phyloP scores from a whole-genome alignment of 306 rosid genomes.

The Trichosanthes truncata region DNA sequence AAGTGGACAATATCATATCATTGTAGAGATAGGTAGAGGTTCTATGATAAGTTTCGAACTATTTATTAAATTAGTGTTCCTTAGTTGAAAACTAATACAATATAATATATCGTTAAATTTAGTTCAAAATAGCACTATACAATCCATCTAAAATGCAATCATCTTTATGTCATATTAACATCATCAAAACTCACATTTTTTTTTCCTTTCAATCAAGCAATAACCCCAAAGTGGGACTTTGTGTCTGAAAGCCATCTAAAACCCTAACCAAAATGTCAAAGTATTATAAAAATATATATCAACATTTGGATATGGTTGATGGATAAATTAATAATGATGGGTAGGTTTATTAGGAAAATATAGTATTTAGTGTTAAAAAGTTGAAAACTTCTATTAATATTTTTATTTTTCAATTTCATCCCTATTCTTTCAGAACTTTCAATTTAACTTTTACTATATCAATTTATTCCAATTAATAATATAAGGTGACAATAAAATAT shows the following conservation, averaged over 20 bases:
- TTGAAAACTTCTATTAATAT: neutral
- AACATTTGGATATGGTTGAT: neutral
- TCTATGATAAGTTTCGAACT: too few relatives aligned
- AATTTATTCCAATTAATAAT: too few relatives aligned
- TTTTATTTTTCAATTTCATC: neutral
- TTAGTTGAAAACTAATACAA: neutral
- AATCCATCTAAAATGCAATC: neutral
- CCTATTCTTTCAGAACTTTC: neutral
- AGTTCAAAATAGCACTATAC: neutral
- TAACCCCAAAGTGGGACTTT: neutral
- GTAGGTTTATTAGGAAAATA: neutral
- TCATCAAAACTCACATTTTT: neutral
- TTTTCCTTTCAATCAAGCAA: too few relatives aligned
- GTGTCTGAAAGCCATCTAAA: neutral
- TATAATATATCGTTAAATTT: too few relatives aligned
- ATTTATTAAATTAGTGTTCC: neutral
- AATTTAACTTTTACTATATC: neutral
- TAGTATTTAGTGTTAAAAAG: too few relatives aligned
- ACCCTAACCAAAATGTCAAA: neutral
- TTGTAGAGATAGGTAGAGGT: too few relatives aligned
- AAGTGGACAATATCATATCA: too few relatives aligned
- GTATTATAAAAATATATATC: neutral
- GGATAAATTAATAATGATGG: neutral
- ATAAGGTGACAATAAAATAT: too few relatives aligned
- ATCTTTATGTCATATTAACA: neutral